Evolutionary conservation across 768 basidiomycete species (phyloP), one percentile per base, ranked within the genome.

Genomic region (Suillus bovinus): DNA sequence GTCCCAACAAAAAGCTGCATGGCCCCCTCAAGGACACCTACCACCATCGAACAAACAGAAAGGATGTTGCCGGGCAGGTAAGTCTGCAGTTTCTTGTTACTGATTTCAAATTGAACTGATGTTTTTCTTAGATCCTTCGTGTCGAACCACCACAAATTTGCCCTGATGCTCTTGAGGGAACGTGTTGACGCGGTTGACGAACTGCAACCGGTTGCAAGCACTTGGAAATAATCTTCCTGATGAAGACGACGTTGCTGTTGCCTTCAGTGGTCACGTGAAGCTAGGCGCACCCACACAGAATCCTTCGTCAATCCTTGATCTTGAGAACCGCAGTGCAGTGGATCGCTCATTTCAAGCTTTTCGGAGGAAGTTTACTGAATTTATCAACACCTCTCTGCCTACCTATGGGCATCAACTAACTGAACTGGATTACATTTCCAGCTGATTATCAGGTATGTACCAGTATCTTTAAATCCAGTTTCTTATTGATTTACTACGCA

Each of bases 1-100:
- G 69, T 52, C 68, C 68, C 0, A 76, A 74, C 60, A 76, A 81
- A 54, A 64, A 70, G 1, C 61, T 70, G 31, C 75, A 80, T 61
- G 63, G 71, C 0, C 60, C 70, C 3, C 49, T 76, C 3, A 76
- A 75, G 41, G 66, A 62, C 1, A 66, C 62, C 34, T 78, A 77
- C 36, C 68, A 65, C 13, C 39, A 13, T 9, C 66, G 64, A 11
- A 74, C 77, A 2, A 80, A 80, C 47, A 70, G 72, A 63, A 77
- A 74, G 54, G 60, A 78, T 49, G 64, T 77, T 33, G 74, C 68
- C 0, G 41, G 24, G 0, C 78, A 78, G 68, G 78, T 78, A 44
- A 29, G 62, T 33, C 11, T 24, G 10, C 10, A 44, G 42, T 22
- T 44, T 24, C 20, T 34, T 3, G 2, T 20, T 6, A 47, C 8